These are phyloP conservation scores for Cucumis sativus DNA, from an alignment of 306 rosid species.

Conservation along the genomic window Cucumber_9930_V3 NC_026658.2:13585001-13585500, in stretches of 20 bases:
- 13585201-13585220: constrained; percentile 46
- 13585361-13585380: too few relatives aligned
- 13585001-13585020: constrained; percentile 33
- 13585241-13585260: constrained; percentile 92
- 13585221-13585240: constrained; percentile 47
- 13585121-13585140: neutral
- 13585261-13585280: constrained; percentile 50
- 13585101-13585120: neutral
- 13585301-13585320: neutral
- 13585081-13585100: neutral
- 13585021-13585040: neutral
- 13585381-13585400: too few relatives aligned
- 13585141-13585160: neutral
- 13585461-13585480: too few relatives aligned
- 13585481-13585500: too few relatives aligned
- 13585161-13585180: neutral
- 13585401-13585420: too few relatives aligned
- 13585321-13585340: too few relatives aligned
- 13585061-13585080: neutral
- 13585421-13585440: too few relatives aligned
- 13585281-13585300: too few relatives aligned
- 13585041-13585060: neutral
- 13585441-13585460: too few relatives aligned
- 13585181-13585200: constrained; percentile 38
- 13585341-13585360: too few relatives aligned